A percentile compares a stretch with the other conserved stretches of the same genome.
Evolutionary conservation across 345 rosid species (phyloP).

Genomic region (Cardamine chenopodiifolia): DNA sequence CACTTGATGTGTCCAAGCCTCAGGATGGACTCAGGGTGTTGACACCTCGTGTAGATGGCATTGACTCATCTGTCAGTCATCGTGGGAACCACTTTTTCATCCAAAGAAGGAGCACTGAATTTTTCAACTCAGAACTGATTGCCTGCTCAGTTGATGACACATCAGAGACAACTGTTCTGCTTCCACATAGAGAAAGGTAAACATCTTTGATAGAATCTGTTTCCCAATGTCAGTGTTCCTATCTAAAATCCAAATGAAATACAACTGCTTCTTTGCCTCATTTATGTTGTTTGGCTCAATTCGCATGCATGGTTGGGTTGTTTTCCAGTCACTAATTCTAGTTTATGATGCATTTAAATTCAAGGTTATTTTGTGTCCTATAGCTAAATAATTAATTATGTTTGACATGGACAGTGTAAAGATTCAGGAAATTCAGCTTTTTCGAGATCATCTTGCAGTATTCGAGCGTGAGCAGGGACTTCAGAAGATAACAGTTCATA

Average conservation of each 20-base stretch:
- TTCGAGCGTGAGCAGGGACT: constrained; percentile 83
- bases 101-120: constrained; percentile 67
- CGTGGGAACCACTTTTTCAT: constrained; percentile 87
- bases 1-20: constrained; percentile 64
- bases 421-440: constrained; percentile 76
- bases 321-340: background rate
- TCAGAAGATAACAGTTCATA: constrained; percentile 60
- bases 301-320: background rate
- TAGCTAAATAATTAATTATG: constrained; percentile 16
- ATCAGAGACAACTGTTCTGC: constrained; percentile 62
- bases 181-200: constrained; percentile 89
- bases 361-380: constrained; percentile 2
- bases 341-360: background rate
- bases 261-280: background rate
- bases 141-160: constrained; percentile 68
- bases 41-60: constrained; percentile 75
- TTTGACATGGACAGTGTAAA: constrained; percentile 58
- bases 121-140: constrained; percentile 80
- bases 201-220: background rate
- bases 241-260: background rate
- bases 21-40: constrained; percentile 72
- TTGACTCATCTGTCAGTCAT: constrained; percentile 70
- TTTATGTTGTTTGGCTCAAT: background rate
- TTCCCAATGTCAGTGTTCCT: constrained; percentile 5
- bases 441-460: constrained; percentile 73